Conservation (phyloP, 768 basidiomycete species). For the Xerocomellus chrysenteron region DNA sequence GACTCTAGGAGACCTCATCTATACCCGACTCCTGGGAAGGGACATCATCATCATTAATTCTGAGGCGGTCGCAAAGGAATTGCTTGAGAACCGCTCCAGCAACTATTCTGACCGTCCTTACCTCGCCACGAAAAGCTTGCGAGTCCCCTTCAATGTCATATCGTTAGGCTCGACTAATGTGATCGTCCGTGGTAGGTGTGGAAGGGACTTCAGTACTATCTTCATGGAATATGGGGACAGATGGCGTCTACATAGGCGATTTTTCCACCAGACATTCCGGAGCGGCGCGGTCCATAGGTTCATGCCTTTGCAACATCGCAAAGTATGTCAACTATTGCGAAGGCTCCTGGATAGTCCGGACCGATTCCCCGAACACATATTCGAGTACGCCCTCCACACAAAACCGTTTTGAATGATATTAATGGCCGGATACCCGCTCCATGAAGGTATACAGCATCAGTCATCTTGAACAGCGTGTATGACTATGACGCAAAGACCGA, state of each 20-base stretch:
- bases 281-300: conserved; percentile 25
- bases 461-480: conserved; percentile 23
- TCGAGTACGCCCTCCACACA: conserved; percentile 24
- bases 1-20: conserved; percentile 44
- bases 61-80: conserved; percentile 39
- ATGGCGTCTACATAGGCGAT: conserved; percentile 34
- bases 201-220: conserved; percentile 21
- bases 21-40: conserved; percentile 45
- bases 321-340: conserved; percentile 31
- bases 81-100: conserved; percentile 46
- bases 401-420: not conserved
- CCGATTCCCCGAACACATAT: conserved; percentile 33
- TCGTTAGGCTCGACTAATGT: not conserved
- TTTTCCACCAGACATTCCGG: conserved; percentile 30
- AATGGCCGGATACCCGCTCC: not conserved
- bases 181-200: conserved; percentile 10
- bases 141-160: not conserved
- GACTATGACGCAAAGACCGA: conserved; percentile 14
- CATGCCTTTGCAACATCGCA: conserved; percentile 30
- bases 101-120: conserved; percentile 54
- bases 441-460: conserved; percentile 18
- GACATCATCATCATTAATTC: conserved; percentile 48
- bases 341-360: conserved; percentile 35
- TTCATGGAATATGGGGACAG: conserved; percentile 32
- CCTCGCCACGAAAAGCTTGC: conserved; percentile 17